Conservation (phyloP, 192 early-diverging fungal species). For the Entomortierella beljakovae region DNA sequence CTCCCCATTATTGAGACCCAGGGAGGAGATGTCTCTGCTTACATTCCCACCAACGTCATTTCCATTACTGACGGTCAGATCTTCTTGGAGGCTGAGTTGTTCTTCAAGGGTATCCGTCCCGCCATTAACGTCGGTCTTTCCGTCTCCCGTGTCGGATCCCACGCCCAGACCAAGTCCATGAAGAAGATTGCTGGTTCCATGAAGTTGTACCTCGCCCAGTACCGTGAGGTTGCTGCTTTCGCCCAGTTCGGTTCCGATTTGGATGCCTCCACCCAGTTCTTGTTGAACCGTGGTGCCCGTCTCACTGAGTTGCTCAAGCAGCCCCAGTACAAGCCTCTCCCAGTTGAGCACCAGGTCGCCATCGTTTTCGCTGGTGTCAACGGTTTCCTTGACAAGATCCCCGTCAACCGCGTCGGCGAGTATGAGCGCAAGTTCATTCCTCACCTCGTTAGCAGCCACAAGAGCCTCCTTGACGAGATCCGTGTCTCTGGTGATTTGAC, state of each 20-base stretch:
- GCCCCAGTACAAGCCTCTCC: conserved; percentile 96
- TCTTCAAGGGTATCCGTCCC: conserved; percentile 99
- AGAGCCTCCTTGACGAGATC: conserved; percentile 90
- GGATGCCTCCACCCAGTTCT: conserved; percentile 99
- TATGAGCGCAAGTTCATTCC: conserved; percentile 94
- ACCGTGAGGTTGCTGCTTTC: conserved; percentile 99
- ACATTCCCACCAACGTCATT: conserved; percentile 99
- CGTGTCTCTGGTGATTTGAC: conserved; percentile 90
- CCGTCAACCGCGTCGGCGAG: conserved; percentile 91
- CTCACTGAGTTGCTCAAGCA: conserved; percentile 99
- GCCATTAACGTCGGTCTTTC: conserved; percentile 99
- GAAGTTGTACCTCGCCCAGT: conserved; percentile 99
- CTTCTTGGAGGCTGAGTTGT: conserved; percentile 99
- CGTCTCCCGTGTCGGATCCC: conserved; percentile 97
- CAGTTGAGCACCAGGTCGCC: conserved; percentile 98
- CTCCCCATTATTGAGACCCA: conserved; percentile 99
- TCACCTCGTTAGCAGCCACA: conserved; percentile 88
- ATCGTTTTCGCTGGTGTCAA: conserved; percentile 99
- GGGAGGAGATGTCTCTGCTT: conserved; percentile 99
- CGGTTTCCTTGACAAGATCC: conserved; percentile 99
- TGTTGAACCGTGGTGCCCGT: conserved; percentile 99
- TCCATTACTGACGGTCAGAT: conserved; percentile 99
- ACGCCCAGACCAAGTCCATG: conserved; percentile 99
- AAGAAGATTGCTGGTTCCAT: conserved; percentile 99
- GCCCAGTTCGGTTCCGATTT: conserved; percentile 99